phyloP scores from a whole-genome alignment of 2,329 filamentous ascomycete species.

The Phialemonium atrogriseum region DNA sequence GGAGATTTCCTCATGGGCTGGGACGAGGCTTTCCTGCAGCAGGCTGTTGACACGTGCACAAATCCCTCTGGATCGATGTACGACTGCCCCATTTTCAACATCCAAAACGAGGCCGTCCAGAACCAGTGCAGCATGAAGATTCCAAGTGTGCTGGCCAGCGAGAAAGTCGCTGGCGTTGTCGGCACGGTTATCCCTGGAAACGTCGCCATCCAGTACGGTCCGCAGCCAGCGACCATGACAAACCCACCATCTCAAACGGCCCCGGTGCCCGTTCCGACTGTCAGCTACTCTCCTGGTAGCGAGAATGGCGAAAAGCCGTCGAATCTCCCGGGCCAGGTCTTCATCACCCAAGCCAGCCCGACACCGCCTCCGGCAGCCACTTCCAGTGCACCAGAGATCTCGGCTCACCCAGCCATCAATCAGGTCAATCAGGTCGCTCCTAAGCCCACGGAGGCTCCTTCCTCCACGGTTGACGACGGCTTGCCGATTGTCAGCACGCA shows the following conservation, averaged over 20 bases:
- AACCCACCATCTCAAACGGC: constrained; percentile 9
- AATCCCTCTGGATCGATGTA: constrained; percentile 57
- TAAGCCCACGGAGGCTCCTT: constrained; percentile 18
- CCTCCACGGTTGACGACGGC: constrained; percentile 11
- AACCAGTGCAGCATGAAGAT: constrained; percentile 52
- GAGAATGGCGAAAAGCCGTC: constrained; percentile 20
- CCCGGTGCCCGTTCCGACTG: constrained; percentile 16
- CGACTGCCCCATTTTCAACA: constrained; percentile 68
- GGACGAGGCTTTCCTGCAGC: constrained; percentile 59
- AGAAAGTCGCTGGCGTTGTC: constrained; percentile 50
- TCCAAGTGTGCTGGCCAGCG: constrained; percentile 44
- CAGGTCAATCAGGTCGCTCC: constrained; percentile 2
- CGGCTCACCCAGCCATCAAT: too few species aligned
- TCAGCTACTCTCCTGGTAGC: constrained; percentile 28
- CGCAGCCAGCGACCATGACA: constrained; percentile 13
- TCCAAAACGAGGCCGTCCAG: constrained; percentile 51
- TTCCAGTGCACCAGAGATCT: constrained; percentile 9
- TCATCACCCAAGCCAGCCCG: constrained; percentile 15
- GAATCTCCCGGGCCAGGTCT: constrained; percentile 33
- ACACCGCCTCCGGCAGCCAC: constrained; percentile 9
- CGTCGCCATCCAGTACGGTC: constrained; percentile 33
- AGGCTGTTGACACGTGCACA: constrained; percentile 69
- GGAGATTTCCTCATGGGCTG: constrained; percentile 77
- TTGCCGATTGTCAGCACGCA: constrained; percentile 37
- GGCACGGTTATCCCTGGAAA: constrained; percentile 56